Evolutionary conservation across 192 early-diverging fungal genomes (phyloP).

Genomic region (Umbelopsis sp.): DNA sequence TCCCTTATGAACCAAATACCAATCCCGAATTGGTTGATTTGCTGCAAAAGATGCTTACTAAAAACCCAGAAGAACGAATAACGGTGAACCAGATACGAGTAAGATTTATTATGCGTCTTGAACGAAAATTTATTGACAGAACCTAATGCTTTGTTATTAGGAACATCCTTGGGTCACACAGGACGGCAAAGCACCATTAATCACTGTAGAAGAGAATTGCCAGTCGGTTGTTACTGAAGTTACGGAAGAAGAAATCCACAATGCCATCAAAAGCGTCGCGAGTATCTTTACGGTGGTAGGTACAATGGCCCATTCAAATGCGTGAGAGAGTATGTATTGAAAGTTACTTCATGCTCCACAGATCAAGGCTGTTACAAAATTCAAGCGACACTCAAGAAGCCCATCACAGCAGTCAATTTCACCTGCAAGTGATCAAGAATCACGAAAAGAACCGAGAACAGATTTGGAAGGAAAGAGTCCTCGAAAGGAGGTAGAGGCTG

Average conservation of each 20-base stretch:
- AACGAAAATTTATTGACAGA: background rate
- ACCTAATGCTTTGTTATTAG: conserved; percentile 6
- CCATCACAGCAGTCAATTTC: conserved; percentile 37
- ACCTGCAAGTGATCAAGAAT: conserved; percentile 26
- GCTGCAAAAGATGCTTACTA: conserved; percentile 73
- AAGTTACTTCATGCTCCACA: conserved; percentile 1
- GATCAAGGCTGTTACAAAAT: conserved; percentile 54
- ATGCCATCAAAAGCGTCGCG: conserved; percentile 69
- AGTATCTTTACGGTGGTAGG: conserved; percentile 70
- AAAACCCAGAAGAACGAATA: conserved; percentile 78
- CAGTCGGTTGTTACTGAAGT: conserved; percentile 69
- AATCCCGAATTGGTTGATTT: conserved; percentile 63
- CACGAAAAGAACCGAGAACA: background rate
- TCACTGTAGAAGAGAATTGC: conserved; percentile 78
- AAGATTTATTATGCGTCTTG: conserved; percentile 28
- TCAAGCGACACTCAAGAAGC: conserved; percentile 48
- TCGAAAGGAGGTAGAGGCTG: background rate
- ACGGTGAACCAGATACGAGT: conserved; percentile 73
- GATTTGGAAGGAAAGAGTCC: background rate
- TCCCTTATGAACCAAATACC: conserved; percentile 26
- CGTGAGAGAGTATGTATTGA: background rate
- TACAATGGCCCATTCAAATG: background rate
- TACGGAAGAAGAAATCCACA: conserved; percentile 84
- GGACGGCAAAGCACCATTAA: conserved; percentile 59
- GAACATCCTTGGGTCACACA: conserved; percentile 87